phyloP scores from a whole-genome alignment of 495 filamentous ascomycete genomes.

The Entonaema liquescens region DNA sequence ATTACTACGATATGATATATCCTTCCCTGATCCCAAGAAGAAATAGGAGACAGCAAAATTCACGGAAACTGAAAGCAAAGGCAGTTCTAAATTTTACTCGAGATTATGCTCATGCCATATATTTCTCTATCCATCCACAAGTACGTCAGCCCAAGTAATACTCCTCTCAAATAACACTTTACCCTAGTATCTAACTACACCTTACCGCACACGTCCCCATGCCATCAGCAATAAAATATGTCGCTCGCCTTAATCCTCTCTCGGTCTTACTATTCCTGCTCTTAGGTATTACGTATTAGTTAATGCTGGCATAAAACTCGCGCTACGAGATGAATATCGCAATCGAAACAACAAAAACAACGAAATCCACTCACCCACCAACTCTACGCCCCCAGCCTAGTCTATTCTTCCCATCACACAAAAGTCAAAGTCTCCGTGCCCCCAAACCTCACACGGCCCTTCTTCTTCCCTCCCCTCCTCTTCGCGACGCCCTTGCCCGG shows the following conservation, averaged over 20 bases:
- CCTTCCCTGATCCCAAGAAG: not conserved
- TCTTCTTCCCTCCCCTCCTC: not conserved
- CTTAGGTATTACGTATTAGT: not conserved
- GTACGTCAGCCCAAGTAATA: not conserved
- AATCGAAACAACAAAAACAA: not conserved
- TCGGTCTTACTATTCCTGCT: not conserved
- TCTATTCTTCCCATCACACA: not conserved
- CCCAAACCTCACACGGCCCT: not conserved
- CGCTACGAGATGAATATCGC: not conserved
- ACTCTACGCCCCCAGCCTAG: too few species aligned
- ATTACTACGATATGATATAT: not conserved
- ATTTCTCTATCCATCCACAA: not conserved
- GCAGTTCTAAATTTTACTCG: not conserved
- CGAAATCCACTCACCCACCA: not conserved
- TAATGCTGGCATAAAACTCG: not conserved
- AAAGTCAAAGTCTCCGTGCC: not conserved
- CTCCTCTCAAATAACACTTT: too few species aligned
- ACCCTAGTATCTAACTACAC: not conserved
- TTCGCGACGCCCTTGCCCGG: not conserved
- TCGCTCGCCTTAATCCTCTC: not conserved
- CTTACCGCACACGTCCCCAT: not conserved
- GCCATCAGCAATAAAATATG: not conserved
- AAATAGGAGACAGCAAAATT: not conserved
- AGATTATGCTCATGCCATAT: not conserved
- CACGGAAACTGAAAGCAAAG: not conserved